phyloP scores from a whole-genome alignment of 1,284 basidiomycete species.

The Tremellales sp. region DNA sequence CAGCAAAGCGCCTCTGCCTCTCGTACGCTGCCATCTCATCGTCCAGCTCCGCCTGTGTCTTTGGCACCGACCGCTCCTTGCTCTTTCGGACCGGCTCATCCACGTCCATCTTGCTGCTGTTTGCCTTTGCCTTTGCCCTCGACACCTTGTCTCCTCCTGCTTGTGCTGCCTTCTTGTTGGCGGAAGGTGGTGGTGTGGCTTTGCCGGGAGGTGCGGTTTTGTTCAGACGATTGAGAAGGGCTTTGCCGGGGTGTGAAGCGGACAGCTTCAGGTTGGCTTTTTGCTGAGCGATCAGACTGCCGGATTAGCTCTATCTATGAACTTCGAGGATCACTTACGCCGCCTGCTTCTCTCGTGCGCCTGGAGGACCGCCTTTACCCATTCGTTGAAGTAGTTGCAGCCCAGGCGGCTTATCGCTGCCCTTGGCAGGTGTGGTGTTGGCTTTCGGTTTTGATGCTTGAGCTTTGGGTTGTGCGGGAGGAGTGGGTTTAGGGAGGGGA shows the following conservation, averaged over 20 bases:
- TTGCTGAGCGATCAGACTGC: conserved; percentile 36
- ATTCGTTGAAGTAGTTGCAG: conserved; percentile 31
- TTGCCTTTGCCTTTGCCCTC: conserved; percentile 29
- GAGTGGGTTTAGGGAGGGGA: conserved; percentile 6
- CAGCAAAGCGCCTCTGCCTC: conserved; percentile 33
- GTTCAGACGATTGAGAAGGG: conserved; percentile 32
- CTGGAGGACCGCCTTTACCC: conserved; percentile 18
- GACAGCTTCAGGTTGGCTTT: conserved; percentile 30
- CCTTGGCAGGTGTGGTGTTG: conserved; percentile 2
- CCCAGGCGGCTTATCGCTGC: conserved; percentile 27
- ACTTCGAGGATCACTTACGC: conserved; percentile 20
- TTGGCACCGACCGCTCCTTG: conserved; percentile 23
- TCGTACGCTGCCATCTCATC: conserved; percentile 43
- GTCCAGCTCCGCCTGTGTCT: conserved; percentile 41
- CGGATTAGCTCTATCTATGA: conserved; percentile 2
- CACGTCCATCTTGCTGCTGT: conserved; percentile 28
- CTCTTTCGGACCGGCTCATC: conserved; percentile 14
- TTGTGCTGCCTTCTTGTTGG: background rate
- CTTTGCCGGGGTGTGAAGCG: conserved; percentile 17
- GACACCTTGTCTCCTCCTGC: conserved; percentile 24
- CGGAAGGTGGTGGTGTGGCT: background rate
- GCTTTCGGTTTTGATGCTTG: background rate
- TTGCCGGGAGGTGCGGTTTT: conserved; percentile 5
- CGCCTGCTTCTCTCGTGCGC: conserved; percentile 29
- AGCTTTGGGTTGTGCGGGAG: conserved; percentile 4